Evolutionary conservation across 106 monocot genomes (phyloP), one percentile per base, ranked within the genome.

Genomic region (Agapanthus africanus): DNA sequence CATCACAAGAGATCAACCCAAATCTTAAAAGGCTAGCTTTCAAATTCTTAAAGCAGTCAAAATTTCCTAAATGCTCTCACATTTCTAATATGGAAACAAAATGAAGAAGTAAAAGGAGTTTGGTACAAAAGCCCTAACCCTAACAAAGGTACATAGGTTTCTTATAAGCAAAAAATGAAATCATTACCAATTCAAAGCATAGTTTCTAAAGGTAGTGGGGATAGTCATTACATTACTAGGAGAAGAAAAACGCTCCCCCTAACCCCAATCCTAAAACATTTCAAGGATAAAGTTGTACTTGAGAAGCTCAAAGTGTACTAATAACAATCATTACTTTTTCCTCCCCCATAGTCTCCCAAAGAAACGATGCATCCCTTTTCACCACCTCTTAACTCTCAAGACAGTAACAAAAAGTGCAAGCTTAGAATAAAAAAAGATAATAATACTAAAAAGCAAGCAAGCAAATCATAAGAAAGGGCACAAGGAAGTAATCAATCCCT

Each of bases 301-400:
- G 71, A 70, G 57, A n/a, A n/a, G n/a, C n/a, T n/a, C 65, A 65
- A 37, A 74, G 50, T 51, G 65, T 69, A 60, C 59, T 42, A 31
- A 67, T 8, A 65, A 57, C 37, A 69, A 76, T 63, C 41, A 46
- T 69, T 47, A 69, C 59, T 69, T 32, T 36, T 46, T 23, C 0
- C 19, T 23, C 28, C 28, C 59, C 46, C n/a, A 73, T 54, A 60
- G 40, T 30, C 37, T 15, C 25, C 32, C 11, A 46, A 32, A 62
- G 16, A 66, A 75, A 40, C 52, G 42, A 40, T 34, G 37, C 8
- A 7, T 27, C 50, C 65, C 56, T 67, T 40, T 41, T 26, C 30
- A n/a, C n/a, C n/a, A 37, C 26, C 27, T 34, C 68, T 49, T 38
- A 22, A 11, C 15, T 66, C 42, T 66, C 63, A 38, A 64, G 63